phyloP scores from a whole-genome alignment of 768 basidiomycete genomes.

The Boletus rufocinnamomeus region DNA sequence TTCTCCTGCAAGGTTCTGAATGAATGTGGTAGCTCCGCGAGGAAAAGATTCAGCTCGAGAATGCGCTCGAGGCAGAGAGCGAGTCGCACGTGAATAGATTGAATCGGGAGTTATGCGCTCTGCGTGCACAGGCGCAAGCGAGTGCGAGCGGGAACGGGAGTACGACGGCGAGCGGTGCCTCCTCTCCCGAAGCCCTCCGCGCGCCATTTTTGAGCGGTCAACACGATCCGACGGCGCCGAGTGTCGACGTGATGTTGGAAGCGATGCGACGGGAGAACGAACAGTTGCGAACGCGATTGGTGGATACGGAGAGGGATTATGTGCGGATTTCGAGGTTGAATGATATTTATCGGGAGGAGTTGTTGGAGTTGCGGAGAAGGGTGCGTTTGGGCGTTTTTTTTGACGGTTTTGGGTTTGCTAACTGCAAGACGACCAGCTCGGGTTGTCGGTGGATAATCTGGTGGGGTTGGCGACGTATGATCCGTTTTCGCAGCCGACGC shows the following conservation, averaged over 20 bases:
- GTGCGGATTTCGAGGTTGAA: constrained; percentile 73
- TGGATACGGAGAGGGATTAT: constrained; percentile 77
- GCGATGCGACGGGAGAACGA: constrained; percentile 82
- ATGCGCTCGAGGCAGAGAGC: constrained; percentile 81
- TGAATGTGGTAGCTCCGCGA: constrained; percentile 61
- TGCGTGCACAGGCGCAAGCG: constrained; percentile 50
- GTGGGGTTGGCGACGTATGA: constrained; percentile 70
- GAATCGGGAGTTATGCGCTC: constrained; percentile 64
- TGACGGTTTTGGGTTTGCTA: background rate
- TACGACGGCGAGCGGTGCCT: background rate
- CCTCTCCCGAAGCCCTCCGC: background rate
- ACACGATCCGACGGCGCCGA: constrained; percentile 40
- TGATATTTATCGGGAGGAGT: constrained; percentile 82
- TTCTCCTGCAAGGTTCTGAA: background rate
- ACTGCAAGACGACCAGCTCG: constrained; percentile 15
- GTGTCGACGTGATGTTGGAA: constrained; percentile 64
- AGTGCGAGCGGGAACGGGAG: constrained; percentile 22
- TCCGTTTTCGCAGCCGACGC: constrained; percentile 70
- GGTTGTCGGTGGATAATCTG: constrained; percentile 61
- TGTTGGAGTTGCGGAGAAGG: constrained; percentile 73
- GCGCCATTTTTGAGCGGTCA: constrained; percentile 3
- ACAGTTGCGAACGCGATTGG: constrained; percentile 61
- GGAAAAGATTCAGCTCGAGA: constrained; percentile 84
- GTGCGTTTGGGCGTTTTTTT: constrained; percentile 45
- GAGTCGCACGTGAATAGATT: constrained; percentile 81